Percentiles rank a stretch among this genome's conserved stretches.
These are phyloP conservation scores for Agastache rugosa DNA, from an alignment of 257 asterid genomes.

Conservation along the genomic window DNA sequence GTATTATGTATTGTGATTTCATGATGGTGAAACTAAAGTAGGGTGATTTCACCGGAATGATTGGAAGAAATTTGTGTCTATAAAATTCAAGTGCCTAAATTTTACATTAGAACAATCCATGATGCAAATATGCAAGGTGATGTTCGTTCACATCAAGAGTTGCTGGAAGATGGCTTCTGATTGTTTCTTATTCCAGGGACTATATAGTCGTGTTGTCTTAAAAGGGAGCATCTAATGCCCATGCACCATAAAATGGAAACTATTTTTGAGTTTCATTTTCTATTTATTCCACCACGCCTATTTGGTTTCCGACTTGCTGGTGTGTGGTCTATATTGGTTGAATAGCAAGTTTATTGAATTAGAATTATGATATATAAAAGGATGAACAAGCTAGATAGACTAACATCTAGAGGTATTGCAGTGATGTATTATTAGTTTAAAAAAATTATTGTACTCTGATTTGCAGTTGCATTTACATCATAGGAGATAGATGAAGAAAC, in stretches of 20 bases:
- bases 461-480: slow-evolving; percentile 10
- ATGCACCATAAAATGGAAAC: slow-evolving; percentile 1
- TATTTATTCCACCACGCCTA: neutral
- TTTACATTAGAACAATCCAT: neutral
- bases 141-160: neutral
- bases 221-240: neutral
- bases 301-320: neutral
- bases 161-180: neutral
- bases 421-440: neutral
- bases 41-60: neutral
- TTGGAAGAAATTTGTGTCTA: slow-evolving; percentile 8
- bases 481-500: slow-evolving; percentile 16
- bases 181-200: neutral
- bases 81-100: neutral
- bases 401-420: neutral
- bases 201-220: neutral
- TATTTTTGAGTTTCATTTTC: neutral
- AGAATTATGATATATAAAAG: neutral
- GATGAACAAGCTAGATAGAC: neutral
- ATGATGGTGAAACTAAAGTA: neutral
- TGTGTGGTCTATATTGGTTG: neutral
- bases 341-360: neutral
- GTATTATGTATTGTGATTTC: neutral
- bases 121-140: neutral
- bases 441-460: slow-evolving; percentile 6